phyloP scores from a whole-genome alignment of 768 basidiomycete genomes.

The Auricularia sp. region DNA sequence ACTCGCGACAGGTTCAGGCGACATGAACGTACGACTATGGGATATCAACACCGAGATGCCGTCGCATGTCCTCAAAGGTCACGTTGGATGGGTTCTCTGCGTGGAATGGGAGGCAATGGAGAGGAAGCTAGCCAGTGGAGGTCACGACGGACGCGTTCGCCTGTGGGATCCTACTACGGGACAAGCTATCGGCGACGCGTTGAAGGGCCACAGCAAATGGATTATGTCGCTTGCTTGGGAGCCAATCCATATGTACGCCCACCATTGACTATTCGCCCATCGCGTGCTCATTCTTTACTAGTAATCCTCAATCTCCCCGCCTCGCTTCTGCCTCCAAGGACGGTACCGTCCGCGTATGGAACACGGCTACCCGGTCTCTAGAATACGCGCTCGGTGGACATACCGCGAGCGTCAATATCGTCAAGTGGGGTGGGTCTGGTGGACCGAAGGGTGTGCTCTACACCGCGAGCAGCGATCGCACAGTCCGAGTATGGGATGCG shows the following conservation, averaged over 20 bases:
- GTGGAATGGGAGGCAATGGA: slow-evolving; percentile 97
- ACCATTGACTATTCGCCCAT: slow-evolving; percentile 2
- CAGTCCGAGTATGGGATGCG: slow-evolving; percentile 91
- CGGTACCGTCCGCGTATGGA: slow-evolving; percentile 90
- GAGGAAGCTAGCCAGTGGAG: slow-evolving; percentile 82
- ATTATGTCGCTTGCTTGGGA: slow-evolving; percentile 93
- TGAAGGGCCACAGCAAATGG: slow-evolving; percentile 95
- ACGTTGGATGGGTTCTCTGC: slow-evolving; percentile 93
- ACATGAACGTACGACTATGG: slow-evolving; percentile 89
- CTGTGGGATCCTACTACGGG: slow-evolving; percentile 93
- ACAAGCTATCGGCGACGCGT: slow-evolving; percentile 74
- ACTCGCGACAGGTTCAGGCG: slow-evolving; percentile 94
- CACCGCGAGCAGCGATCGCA: slow-evolving; percentile 89
- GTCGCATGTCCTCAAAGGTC: slow-evolving; percentile 75
- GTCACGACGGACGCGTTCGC: slow-evolving; percentile 86
- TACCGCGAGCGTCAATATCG: slow-evolving; percentile 87
- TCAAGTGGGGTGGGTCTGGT: slow-evolving; percentile 89
- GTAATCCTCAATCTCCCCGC: slow-evolving; percentile 69
- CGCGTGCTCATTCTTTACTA: slow-evolving; percentile 23
- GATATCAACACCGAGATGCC: slow-evolving; percentile 89
- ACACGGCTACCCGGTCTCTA: slow-evolving; percentile 51
- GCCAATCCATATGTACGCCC: slow-evolving; percentile 71
- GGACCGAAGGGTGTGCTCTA: slow-evolving; percentile 79
- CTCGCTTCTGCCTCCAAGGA: slow-evolving; percentile 95
- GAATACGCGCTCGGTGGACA: slow-evolving; percentile 90